Conservation (phyloP, 768 basidiomycete species). For the Podaxis sp. region DNA sequence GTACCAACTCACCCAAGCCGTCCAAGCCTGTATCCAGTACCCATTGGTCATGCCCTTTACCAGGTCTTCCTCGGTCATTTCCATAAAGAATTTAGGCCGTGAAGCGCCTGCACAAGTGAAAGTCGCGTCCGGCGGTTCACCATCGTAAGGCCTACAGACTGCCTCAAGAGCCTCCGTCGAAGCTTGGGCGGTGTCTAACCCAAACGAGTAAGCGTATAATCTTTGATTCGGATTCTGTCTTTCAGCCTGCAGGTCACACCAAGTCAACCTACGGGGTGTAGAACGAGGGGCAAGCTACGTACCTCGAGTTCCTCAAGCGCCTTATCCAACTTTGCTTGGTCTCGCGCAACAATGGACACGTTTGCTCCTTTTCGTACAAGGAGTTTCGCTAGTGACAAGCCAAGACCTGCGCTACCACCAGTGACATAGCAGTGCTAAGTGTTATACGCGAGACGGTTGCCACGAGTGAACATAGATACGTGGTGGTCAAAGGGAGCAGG, state of each 20-base stretch:
- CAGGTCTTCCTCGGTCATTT: slow-evolving; percentile 60
- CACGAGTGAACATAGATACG: not conserved
- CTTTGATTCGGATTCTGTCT: slow-evolving; percentile 59
- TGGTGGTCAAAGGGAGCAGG: not conserved
- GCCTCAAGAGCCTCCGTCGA: slow-evolving; percentile 63
- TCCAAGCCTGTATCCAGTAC: slow-evolving; percentile 56
- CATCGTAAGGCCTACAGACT: slow-evolving; percentile 52
- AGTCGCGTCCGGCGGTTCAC: slow-evolving; percentile 68
- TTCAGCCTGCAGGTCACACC: slow-evolving; percentile 33
- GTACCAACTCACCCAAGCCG: slow-evolving; percentile 43
- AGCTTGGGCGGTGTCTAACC: slow-evolving; percentile 49
- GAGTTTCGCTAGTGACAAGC: slow-evolving; percentile 67
- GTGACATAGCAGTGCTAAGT: slow-evolving; percentile 81
- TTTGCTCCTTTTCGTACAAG: slow-evolving; percentile 71
- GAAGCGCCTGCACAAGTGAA: slow-evolving; percentile 79
- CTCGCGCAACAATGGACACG: slow-evolving; percentile 83
- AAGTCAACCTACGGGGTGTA: not conserved
- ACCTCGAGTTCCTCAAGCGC: slow-evolving; percentile 70
- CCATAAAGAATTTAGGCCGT: slow-evolving; percentile 73
- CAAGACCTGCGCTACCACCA: slow-evolving; percentile 81
- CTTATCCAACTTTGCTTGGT: slow-evolving; percentile 56
- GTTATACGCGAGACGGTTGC: not conserved
- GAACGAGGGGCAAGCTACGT: slow-evolving; percentile 25
- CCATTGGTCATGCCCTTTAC: slow-evolving; percentile 41
- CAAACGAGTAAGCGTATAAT: slow-evolving; percentile 64